Evolutionary conservation across 495 filamentous ascomycete genomes (phyloP).

Genomic region (Penicillium flavigenum): DNA sequence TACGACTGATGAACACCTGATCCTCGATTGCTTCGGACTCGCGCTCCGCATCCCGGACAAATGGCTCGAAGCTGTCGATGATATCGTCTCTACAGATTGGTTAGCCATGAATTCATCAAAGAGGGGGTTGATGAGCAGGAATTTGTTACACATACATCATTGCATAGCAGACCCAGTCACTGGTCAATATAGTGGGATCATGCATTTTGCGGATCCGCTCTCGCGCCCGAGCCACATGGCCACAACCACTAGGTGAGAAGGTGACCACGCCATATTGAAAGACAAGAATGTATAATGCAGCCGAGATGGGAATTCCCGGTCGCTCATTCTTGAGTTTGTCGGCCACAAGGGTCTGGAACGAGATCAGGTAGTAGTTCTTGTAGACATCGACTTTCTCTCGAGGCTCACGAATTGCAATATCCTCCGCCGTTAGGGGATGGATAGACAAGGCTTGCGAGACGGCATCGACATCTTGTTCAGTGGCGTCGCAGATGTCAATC

Average conservation of each 20-base stretch:
- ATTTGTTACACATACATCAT: slow-evolving; percentile 65
- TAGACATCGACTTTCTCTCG: slow-evolving; percentile 97
- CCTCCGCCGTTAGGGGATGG: slow-evolving; percentile 87
- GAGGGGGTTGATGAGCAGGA: neutral
- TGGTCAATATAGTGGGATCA: slow-evolving; percentile 79
- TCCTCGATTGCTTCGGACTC: slow-evolving; percentile 92
- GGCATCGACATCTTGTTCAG: slow-evolving; percentile 73
- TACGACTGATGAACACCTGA: slow-evolving; percentile 79
- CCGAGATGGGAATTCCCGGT: slow-evolving; percentile 63
- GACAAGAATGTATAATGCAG: slow-evolving; percentile 89
- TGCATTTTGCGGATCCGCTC: slow-evolving; percentile 81
- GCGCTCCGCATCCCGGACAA: slow-evolving; percentile 69
- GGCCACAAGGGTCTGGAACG: slow-evolving; percentile 80
- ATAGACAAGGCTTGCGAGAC: slow-evolving; percentile 82
- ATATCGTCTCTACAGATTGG: slow-evolving; percentile 71
- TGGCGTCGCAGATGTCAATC: slow-evolving; percentile 84
- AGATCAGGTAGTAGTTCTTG: slow-evolving; percentile 89
- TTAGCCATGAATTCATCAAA: neutral
- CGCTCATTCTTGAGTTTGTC: slow-evolving; percentile 58
- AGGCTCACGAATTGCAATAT: slow-evolving; percentile 84
- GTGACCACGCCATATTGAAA: slow-evolving; percentile 89
- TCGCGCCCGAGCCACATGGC: slow-evolving; percentile 75
- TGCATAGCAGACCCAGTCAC: slow-evolving; percentile 97
- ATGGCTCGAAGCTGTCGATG: slow-evolving; percentile 84
- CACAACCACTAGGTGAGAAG: slow-evolving; percentile 76